Evolutionary conservation across 1,284 basidiomycete species (phyloP).

Genomic region (Entoloma clypeatum): DNA sequence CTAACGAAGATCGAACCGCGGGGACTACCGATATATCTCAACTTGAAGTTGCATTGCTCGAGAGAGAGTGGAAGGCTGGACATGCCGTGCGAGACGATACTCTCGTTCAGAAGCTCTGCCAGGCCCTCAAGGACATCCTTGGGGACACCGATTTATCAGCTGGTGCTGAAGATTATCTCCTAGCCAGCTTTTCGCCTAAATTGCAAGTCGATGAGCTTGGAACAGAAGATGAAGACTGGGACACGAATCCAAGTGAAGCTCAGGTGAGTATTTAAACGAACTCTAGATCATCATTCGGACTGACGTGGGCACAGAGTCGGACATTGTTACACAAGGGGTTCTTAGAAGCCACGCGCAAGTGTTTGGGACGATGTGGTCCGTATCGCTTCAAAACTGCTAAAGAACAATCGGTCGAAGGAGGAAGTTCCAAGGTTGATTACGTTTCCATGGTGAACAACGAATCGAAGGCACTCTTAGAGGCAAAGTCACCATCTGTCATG

Average conservation of each 20-base stretch:
- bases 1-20: not conserved
- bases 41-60: slow-evolving; percentile 9
- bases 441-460: slow-evolving; percentile 9
- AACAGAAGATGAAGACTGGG: slow-evolving; percentile 4
- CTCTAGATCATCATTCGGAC: slow-evolving; percentile 8
- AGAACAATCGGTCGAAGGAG: slow-evolving; percentile 6
- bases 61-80: slow-evolving; percentile 1
- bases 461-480: slow-evolving; percentile 7
- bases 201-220: slow-evolving; percentile 5
- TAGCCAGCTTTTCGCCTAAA: slow-evolving; percentile 2
- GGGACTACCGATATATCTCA: too few species aligned
- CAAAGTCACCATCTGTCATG: slow-evolving; percentile 15
- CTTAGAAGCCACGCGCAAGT: too few species aligned
- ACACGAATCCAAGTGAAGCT: slow-evolving; percentile 9
- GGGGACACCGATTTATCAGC: slow-evolving; percentile 4
- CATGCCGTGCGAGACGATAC: slow-evolving; percentile 11
- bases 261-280: slow-evolving; percentile 5
- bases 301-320: too few species aligned
- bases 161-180: slow-evolving; percentile 5
- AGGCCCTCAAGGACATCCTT: too few species aligned
- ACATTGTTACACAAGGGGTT: too few species aligned
- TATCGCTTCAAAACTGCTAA: slow-evolving; percentile 4
- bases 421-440: slow-evolving; percentile 10
- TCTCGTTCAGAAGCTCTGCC: too few species aligned
- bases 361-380: too few species aligned